Evolutionary conservation across 306 rosid genomes (phyloP).

Genomic region (Dicorynia guianensis): DNA sequence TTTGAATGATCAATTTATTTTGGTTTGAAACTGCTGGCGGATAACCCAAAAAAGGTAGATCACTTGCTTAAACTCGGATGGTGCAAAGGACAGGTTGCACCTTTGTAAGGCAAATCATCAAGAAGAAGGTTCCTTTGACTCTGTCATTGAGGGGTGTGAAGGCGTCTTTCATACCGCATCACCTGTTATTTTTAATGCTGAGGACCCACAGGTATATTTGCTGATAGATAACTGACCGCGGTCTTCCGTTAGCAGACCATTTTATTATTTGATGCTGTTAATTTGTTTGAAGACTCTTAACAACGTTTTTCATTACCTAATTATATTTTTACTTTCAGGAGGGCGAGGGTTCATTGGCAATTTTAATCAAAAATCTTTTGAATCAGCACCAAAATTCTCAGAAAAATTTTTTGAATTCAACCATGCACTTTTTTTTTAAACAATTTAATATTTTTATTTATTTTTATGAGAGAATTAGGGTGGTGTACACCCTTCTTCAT

Average conservation of each 20-base stretch:
- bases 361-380: too few species aligned
- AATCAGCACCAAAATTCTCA: too few species aligned
- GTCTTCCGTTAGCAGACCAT: neutral
- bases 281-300: neutral
- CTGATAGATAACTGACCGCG: neutral
- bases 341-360: too few species aligned
- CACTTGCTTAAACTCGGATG: conserved; percentile 55
- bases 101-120: conserved; percentile 54
- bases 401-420: too few species aligned
- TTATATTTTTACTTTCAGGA: too few species aligned
- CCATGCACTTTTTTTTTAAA: too few species aligned
- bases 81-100: conserved; percentile 63
- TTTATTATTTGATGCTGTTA: neutral
- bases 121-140: conserved; percentile 65
- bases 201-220: conserved; percentile 55
- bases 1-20: too few species aligned
- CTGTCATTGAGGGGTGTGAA: conserved; percentile 51
- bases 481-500: too few species aligned
- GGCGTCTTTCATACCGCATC: conserved; percentile 70
- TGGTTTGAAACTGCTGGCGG: too few species aligned
- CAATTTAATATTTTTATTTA: too few species aligned
- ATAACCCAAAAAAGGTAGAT: too few species aligned
- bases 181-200: conserved; percentile 10
- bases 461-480: too few species aligned
- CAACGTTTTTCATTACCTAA: neutral